phyloP scores from a whole-genome alignment of 139 green algal genomes.

The Ulvella scutata region DNA sequence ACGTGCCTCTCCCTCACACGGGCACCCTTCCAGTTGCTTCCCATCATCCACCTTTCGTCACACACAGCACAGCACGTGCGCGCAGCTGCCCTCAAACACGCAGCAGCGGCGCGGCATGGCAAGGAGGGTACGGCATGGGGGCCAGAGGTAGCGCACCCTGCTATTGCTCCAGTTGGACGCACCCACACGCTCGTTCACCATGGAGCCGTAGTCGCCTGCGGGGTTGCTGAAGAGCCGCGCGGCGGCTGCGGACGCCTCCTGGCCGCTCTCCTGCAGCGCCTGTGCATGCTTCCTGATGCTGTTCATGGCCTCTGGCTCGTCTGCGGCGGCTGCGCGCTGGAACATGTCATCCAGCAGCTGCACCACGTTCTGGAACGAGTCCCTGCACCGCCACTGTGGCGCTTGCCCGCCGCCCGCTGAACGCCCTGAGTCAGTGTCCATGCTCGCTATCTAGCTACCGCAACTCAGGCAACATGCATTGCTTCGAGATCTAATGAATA shows the following conservation, averaged over 20 bases:
- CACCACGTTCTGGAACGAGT: constrained; percentile 59
- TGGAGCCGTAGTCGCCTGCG: constrained; percentile 56
- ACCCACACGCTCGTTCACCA: constrained; percentile 97
- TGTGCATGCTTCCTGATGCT: constrained; percentile 88
- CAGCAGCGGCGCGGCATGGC: not conserved
- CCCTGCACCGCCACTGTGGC: not conserved
- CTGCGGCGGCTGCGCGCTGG: constrained; percentile 36
- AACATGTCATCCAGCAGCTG: constrained; percentile 95
- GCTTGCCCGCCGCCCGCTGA: too few species aligned
- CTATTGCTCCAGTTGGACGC: constrained; percentile 24
- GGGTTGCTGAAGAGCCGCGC: constrained; percentile 90
- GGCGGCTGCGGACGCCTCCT: constrained; percentile 45
- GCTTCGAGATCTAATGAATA: too few species aligned
- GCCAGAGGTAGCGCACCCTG: not conserved
- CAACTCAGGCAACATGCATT: too few species aligned
- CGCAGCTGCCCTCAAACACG: too few species aligned
- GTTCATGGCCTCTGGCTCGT: constrained; percentile 75
- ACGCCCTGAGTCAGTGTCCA: too few species aligned
- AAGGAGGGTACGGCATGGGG: not conserved
- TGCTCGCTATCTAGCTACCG: too few species aligned
- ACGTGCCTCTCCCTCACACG: constrained; percentile 45
- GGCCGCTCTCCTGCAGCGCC: not conserved
- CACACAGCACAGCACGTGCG: not conserved
- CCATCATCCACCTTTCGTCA: not conserved
- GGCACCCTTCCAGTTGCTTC: constrained; percentile 11